phyloP scores from a whole-genome alignment of 345 rosid genomes.

The Punica granatum region DNA sequence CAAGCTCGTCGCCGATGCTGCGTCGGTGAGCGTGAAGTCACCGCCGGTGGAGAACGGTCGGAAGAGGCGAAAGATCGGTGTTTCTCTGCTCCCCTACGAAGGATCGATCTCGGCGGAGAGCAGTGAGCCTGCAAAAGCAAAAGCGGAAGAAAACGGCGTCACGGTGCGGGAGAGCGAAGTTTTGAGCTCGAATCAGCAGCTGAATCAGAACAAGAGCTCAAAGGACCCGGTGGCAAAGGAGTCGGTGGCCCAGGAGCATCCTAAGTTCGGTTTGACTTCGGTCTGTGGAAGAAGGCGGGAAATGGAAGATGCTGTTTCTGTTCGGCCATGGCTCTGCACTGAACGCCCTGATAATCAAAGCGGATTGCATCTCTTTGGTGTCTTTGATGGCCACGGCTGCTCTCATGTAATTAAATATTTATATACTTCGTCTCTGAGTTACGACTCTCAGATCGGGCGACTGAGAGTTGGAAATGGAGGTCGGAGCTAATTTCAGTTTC shows the following conservation, averaged over 20 bases:
- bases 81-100: neutral
- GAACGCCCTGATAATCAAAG: neutral
- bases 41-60: slow-evolving; percentile 30
- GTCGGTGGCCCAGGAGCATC: slow-evolving; percentile 10
- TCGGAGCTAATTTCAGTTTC: neutral
- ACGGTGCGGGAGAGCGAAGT: slow-evolving; percentile 4
- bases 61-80: slow-evolving; percentile 43
- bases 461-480: neutral
- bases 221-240: neutral
- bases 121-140: neutral
- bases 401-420: slow-evolving; percentile 59
- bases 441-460: neutral
- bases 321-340: slow-evolving; percentile 32
- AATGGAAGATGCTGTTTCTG: slow-evolving; percentile 90
- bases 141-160: neutral
- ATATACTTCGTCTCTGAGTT: neutral
- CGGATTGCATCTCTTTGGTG: slow-evolving; percentile 55
- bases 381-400: slow-evolving; percentile 98
- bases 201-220: neutral
- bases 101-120: slow-evolving; percentile 16
- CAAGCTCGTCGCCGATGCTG: slow-evolving; percentile 37
- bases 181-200: neutral
- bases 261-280: slow-evolving; percentile 72
- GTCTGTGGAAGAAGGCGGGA: slow-evolving; percentile 89
- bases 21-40: slow-evolving; percentile 31